These are phyloP conservation scores for Colletotrichum cordylinicola DNA, from an alignment of 2,329 filamentous ascomycete species.

Conservation along the genomic window DNA sequence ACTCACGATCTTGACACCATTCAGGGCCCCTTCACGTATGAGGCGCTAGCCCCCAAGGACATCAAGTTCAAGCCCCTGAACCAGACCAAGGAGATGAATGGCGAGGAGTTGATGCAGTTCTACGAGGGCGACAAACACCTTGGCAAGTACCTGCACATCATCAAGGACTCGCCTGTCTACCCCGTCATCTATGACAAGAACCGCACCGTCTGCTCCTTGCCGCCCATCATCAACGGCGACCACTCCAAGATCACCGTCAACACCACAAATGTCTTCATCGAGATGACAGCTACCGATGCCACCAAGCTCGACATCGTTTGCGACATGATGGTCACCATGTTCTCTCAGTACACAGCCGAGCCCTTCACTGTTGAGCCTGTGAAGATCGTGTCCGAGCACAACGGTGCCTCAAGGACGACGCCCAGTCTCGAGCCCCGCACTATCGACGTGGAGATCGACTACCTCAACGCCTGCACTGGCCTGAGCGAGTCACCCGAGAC, in stretches of 20 bases:
- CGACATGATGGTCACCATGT: conserved; percentile 97
- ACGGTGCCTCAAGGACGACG: conserved; percentile 79
- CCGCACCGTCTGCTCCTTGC: conserved; percentile 86
- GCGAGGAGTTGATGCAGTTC: conserved; percentile 88
- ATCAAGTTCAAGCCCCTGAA: conserved; percentile 93
- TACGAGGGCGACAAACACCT: conserved; percentile 96
- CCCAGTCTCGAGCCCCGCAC: conserved; percentile 80
- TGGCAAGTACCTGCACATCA: conserved; percentile 90
- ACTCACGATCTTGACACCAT: conserved; percentile 96
- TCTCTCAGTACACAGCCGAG: conserved; percentile 88
- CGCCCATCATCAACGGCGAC: conserved; percentile 96
- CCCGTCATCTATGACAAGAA: conserved; percentile 95
- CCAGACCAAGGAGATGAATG: conserved; percentile 88
- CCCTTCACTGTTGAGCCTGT: conserved; percentile 94
- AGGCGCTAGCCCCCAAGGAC: conserved; percentile 88
- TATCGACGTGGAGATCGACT: conserved; percentile 85
- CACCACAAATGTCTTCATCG: conserved; percentile 94
- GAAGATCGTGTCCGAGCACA: conserved; percentile 91
- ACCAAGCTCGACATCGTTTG: conserved; percentile 97
- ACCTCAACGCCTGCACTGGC: conserved; percentile 93
- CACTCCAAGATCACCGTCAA: conserved; percentile 94
- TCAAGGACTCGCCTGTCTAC: conserved; percentile 91
- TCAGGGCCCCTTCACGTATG: conserved; percentile 94
- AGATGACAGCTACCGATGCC: conserved; percentile 93
- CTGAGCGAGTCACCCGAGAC: conserved; percentile 75